Evolutionary conservation across 345 rosid genomes (phyloP), one percentile per base, ranked within the genome.

Genomic region (Eucalyptus cloeziana): DNA sequence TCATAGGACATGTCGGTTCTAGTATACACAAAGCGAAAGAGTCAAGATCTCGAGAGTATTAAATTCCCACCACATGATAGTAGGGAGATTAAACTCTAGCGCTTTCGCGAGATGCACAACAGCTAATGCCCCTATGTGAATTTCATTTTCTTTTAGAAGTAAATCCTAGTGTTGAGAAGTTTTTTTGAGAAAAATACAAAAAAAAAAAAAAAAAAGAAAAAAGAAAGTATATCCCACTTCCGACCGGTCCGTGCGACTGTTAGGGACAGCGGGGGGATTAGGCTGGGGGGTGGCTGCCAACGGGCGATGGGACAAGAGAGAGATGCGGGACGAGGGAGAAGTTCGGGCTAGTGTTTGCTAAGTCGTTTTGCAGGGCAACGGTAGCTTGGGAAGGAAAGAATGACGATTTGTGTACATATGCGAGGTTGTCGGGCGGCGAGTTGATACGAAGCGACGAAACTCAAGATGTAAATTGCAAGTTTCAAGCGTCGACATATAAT

Each of bases 21-120:
- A n/a, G 2, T 2, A 0, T 1, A 64, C 7, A 30, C 31, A 64
- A 7, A 64, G 9, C 3, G 5, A 30, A 64, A 64, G 19, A 64
- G 37, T 64, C 10, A 14, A 64, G 71, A n/a, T n/a, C 4, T 14
- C 9, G 5, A 14, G 37, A 64, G 9, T 14, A 2, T 17, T 33
- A 17, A 71, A 3, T 71, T 37, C 81, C 13, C 44, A 17, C 44
- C 13, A 0, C 4, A 10, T 9, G 25, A 71, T 71, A 5, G 14
- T 71, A 19, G 37, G 81, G 25, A 67, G 19, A 16, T 37, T 19
- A 67, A 67, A 15, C 79, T 67, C 40, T 31, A 8, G 4, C 79
- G 31, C 22, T 31, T 67, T 31, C 43, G 16, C 7, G 19, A 69
- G 80, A 69, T 31, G 80, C 43, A 16, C 24, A 17, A 16, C 7